Percentiles rank a stretch among this genome's conserved stretches.
Conservation (phyloP, 371 early-diverging fungal species). For the Lichtheimia hyalospora region DNA sequence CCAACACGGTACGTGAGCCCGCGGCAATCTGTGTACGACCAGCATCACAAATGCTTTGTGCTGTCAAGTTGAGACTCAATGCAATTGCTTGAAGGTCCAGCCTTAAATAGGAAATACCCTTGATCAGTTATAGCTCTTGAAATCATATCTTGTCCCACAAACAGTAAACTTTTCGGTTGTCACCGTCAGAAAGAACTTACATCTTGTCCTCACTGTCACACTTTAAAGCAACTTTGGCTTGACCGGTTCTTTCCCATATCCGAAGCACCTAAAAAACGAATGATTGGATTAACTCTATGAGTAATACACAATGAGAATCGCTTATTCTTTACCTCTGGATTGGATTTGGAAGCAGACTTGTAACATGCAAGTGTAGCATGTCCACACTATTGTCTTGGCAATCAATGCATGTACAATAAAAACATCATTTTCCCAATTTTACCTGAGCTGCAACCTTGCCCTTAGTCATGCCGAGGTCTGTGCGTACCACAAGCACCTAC, state of each 20-base stretch:
- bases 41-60: constrained; percentile 90
- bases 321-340: constrained; percentile 50
- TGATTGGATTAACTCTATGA: too few relatives aligned
- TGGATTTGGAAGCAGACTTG: constrained; percentile 55
- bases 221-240: constrained; percentile 88
- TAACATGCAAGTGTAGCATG: constrained; percentile 94
- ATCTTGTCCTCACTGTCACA: constrained; percentile 78
- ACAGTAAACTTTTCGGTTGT: not conserved
- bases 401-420: not conserved
- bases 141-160: not conserved
- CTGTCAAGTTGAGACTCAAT: constrained; percentile 66
- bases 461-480: constrained; percentile 93
- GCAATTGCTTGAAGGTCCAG: constrained; percentile 76
- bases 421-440: not conserved
- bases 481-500: constrained; percentile 81
- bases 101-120: constrained; percentile 32
- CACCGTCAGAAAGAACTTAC: constrained; percentile 31
- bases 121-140: not conserved
- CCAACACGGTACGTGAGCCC: constrained; percentile 93
- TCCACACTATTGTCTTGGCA: constrained; percentile 64
- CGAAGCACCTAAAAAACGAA: constrained; percentile 44
- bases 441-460: constrained; percentile 95
- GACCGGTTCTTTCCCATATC: constrained; percentile 80
- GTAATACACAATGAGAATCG: too few relatives aligned
- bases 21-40: constrained; percentile 98